A percentile compares a stretch with the other conserved stretches of the same genome.
phyloP scores from a whole-genome alignment of 2,329 filamentous ascomycete genomes.

The Claviceps africana region DNA sequence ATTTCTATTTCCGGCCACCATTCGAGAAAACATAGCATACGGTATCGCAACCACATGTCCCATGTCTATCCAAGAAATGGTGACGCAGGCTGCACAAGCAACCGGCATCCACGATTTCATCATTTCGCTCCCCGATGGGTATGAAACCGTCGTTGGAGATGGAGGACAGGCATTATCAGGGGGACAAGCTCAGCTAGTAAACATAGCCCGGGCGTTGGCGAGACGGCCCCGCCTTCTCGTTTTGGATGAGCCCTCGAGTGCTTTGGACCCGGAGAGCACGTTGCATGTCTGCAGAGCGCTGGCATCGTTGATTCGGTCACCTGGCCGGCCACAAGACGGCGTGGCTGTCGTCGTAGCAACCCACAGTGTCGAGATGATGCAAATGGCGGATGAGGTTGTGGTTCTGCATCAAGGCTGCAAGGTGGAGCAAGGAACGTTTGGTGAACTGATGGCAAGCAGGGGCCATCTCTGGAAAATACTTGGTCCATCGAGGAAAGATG shows the following conservation, averaged over 20 bases:
- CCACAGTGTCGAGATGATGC: conserved; percentile 78
- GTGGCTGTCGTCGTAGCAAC: conserved; percentile 71
- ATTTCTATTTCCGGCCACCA: conserved; percentile 61
- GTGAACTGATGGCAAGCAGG: conserved; percentile 35
- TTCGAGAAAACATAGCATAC: conserved; percentile 73
- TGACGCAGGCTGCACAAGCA: conserved; percentile 38
- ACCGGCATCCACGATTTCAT: conserved; percentile 69
- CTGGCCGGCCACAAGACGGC: conserved; percentile 12
- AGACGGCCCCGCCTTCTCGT: conserved; percentile 59
- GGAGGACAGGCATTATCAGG: conserved; percentile 62
- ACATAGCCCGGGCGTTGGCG: conserved; percentile 66
- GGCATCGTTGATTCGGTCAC: conserved; percentile 29
- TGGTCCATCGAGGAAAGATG: conserved; percentile 7
- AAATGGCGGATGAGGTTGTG: conserved; percentile 56
- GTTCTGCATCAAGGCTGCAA: conserved; percentile 56
- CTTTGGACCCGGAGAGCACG: conserved; percentile 58
- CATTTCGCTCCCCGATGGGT: conserved; percentile 43
- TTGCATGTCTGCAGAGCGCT: conserved; percentile 51
- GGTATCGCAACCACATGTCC: conserved; percentile 47
- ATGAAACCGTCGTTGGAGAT: conserved; percentile 58
- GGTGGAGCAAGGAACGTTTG: conserved; percentile 53
- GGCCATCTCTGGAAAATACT: conserved; percentile 36
- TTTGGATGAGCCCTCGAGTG: conserved; percentile 76
- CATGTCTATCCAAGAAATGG: conserved; percentile 28
- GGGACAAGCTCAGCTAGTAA: conserved; percentile 70